Percentiles rank a stretch among this genome's conserved stretches.
Conservation (phyloP, 2,329 filamentous ascomycete species). For the Hypocreales sp. region DNA sequence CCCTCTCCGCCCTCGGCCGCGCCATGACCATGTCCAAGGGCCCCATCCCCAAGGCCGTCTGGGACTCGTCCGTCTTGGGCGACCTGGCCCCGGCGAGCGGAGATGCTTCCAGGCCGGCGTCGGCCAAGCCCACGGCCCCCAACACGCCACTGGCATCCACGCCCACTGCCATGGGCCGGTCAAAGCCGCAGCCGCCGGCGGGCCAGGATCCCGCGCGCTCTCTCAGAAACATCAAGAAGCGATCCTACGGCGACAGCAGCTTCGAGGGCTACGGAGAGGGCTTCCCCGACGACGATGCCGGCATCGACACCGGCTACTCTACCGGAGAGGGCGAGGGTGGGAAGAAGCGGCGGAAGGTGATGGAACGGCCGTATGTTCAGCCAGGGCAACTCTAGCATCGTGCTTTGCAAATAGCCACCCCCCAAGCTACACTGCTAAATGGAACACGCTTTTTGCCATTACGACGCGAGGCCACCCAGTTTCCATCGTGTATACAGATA, state of each 20-base stretch:
- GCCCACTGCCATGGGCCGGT: conserved; percentile 16
- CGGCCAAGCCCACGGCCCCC: conserved; percentile 33
- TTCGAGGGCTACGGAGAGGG: conserved; percentile 63
- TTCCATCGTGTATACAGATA: too few relatives aligned
- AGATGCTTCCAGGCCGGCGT: conserved; percentile 22
- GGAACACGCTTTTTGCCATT: too few relatives aligned
- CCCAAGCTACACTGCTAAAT: too few relatives aligned
- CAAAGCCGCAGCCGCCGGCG: conserved; percentile 21
- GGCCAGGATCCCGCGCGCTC: conserved; percentile 37
- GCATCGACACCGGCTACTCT: conserved; percentile 46
- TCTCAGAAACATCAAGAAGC: conserved; percentile 54
- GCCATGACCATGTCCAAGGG: conserved; percentile 44
- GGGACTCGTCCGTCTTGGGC: conserved; percentile 43
- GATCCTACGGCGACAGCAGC: conserved; percentile 59
- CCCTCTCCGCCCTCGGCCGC: conserved; percentile 26
- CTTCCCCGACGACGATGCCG: conserved; percentile 50
- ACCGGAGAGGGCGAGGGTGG: conserved; percentile 56
- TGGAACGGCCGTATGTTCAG: too few relatives aligned
- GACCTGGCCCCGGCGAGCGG: conserved; percentile 30
- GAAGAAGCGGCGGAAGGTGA: conserved; percentile 49
- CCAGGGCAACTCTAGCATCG: too few relatives aligned
- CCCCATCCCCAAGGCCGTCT: conserved; percentile 34
- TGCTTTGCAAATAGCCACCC: too few relatives aligned
- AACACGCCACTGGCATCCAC: conserved; percentile 30
- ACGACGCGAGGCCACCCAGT: too few relatives aligned